Percentiles rank a stretch among this genome's conserved stretches.
Conservation (phyloP, 139 green algal genomes). For the Zygnema circumcarinatum region DNA sequence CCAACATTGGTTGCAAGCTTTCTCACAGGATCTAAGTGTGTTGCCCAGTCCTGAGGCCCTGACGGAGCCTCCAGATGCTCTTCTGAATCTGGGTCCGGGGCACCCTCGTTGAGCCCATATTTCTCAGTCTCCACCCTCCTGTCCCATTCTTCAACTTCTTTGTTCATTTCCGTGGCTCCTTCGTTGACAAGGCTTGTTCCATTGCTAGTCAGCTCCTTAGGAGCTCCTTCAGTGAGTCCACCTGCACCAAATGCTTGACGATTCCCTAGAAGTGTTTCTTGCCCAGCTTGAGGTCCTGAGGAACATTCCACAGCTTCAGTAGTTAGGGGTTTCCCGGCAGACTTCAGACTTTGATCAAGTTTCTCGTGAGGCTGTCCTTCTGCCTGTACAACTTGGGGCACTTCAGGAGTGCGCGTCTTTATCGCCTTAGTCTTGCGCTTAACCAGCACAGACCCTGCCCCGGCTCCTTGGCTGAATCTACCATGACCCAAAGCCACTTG, state of each 20-base stretch:
- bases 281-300: too few relatives aligned
- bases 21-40: neutral
- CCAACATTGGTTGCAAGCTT: constrained; percentile 58
- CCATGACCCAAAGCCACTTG: neutral
- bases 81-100: neutral
- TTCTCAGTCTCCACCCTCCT: too few relatives aligned
- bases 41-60: neutral
- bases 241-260: too few relatives aligned
- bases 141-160: neutral
- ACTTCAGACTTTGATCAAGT: neutral
- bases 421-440: neutral
- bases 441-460: neutral
- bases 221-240: neutral
- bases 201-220: neutral
- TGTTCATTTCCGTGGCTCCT: neutral
- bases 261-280: neutral
- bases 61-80: neutral
- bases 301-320: too few relatives aligned
- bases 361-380: neutral
- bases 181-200: neutral
- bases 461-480: neutral
- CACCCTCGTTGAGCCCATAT: neutral
- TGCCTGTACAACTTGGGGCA: neutral
- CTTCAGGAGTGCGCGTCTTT: neutral
- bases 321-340: too few relatives aligned